phyloP scores from a whole-genome alignment of 768 basidiomycete species.

The Lactarius evosmus region DNA sequence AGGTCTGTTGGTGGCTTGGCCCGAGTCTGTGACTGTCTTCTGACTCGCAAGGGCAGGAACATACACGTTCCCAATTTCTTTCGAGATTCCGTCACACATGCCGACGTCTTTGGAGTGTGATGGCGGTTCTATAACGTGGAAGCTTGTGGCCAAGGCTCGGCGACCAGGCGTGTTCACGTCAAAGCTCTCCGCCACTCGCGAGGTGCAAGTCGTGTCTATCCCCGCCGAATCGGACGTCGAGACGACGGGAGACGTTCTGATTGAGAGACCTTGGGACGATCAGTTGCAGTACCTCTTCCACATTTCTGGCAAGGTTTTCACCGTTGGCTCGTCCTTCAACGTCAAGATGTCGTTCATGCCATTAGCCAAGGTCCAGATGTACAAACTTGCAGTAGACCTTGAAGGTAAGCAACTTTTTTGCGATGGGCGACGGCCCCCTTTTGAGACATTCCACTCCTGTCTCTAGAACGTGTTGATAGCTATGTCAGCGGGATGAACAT shows the following conservation, averaged over 20 bases:
- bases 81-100: conserved; percentile 73
- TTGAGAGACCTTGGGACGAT: conserved; percentile 89
- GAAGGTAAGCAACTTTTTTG: conserved; percentile 60
- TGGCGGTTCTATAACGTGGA: conserved; percentile 76
- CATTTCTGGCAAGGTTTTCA: conserved; percentile 70
- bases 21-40: background rate
- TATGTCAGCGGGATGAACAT: conserved; percentile 64
- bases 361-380: conserved; percentile 75
- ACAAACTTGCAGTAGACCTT: conserved; percentile 65
- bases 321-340: conserved; percentile 79
- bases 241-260: conserved; percentile 72
- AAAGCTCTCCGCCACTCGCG: conserved; percentile 64
- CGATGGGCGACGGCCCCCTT: background rate
- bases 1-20: conserved; percentile 49
- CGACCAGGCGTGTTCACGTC: conserved; percentile 77
- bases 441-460: conserved; percentile 1
- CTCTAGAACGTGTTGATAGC: conserved; percentile 77
- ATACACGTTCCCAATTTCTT: conserved; percentile 93
- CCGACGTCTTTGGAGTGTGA: conserved; percentile 76
- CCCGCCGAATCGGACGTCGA: conserved; percentile 86
- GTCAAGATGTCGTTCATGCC: conserved; percentile 81
- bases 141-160: conserved; percentile 75
- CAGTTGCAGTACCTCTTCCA: conserved; percentile 81
- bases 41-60: conserved; percentile 49
- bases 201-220: conserved; percentile 70